Base-by-base conservation (phyloP, 768 basidiomycete genomes). In the Amanita phalloides region DNA sequence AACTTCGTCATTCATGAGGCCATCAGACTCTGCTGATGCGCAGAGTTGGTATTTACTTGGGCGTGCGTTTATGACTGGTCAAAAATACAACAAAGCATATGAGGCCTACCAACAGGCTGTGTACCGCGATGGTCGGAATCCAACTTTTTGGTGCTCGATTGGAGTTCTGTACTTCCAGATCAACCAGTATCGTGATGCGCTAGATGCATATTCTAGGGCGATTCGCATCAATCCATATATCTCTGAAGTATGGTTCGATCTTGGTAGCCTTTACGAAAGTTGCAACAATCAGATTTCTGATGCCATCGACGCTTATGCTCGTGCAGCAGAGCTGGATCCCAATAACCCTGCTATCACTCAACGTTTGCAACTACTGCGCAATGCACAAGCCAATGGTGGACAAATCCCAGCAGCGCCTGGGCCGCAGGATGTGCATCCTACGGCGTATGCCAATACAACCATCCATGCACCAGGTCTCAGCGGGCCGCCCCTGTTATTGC, bases 161-260 rank as follows among this genome's bases (percentile, higher is more conserved):
- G 96, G 96, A 44, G 96, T 99, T 0, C 78, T 99, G 1, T 99
- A 99, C 66, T 99, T 96, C 77, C 94, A 99, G 65, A 97, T 99
- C 73, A 98, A 97, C 68, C 96, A 99, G 64, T 99, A 90, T 73
- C 91, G 94, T 48, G 96, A 99, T 62, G 95, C 95, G 2, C 83
- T 99, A 35, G 96, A 99, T 62, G 96, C 96, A 8, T 99, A 99
- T 68, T 98, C 96, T 26, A 88, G 95, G 13, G 96, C 96, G 9
- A 98, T 99, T 60, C 86, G 95, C 56, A 94, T 99, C 70, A 97
- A 98, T 64, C 96, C 96, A 0, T 98, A 95, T 73, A 97, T 99
- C 60, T 77, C 76, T 35, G 96, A 84, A 62, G 90, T 94, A 6
- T 94, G 92, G 92, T 98, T 95, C 66, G 94, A 98, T 69, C 81